These are phyloP conservation scores for Paramecium sonneborni DNA, from an alignment of 73 alveolate genomes.

Conservation along the genomic window DNA sequence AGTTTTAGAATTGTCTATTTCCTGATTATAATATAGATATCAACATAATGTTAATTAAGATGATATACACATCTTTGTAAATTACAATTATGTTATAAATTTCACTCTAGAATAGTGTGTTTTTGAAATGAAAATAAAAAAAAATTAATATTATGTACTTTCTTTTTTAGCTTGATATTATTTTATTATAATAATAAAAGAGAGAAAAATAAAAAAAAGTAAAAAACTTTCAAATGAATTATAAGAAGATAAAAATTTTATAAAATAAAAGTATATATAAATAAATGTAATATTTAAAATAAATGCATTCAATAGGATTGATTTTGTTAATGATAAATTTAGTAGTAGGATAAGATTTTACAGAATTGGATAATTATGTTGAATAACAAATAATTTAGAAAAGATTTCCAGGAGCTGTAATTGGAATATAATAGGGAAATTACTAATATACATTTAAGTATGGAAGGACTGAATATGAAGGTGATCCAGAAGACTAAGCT, in stretches of 20 bases:
- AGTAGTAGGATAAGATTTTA: conserved; percentile 8
- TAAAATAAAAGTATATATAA: neutral
- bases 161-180: too few relatives aligned
- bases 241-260: neutral
- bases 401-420: conserved; percentile 50
- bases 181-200: too few relatives aligned
- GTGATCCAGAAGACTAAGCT: conserved; percentile 53
- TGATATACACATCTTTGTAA: too few relatives aligned
- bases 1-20: too few relatives aligned
- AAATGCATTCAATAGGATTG: neutral
- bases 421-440: conserved; percentile 6
- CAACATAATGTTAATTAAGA: too few relatives aligned
- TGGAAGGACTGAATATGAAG: conserved; percentile 60
- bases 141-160: too few relatives aligned
- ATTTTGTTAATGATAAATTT: neutral
- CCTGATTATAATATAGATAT: too few relatives aligned
- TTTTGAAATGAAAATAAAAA: too few relatives aligned
- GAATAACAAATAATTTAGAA: neutral
- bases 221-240: too few relatives aligned
- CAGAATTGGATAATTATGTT: neutral
- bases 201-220: too few relatives aligned
- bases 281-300: neutral
- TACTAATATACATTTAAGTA: conserved; percentile 10
- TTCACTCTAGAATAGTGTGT: too few relatives aligned
- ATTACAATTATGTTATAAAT: too few relatives aligned